These are phyloP conservation scores for Boletus semigastroideus DNA, from an alignment of 1,284 basidiomycete genomes.

Conservation along the genomic window DNA sequence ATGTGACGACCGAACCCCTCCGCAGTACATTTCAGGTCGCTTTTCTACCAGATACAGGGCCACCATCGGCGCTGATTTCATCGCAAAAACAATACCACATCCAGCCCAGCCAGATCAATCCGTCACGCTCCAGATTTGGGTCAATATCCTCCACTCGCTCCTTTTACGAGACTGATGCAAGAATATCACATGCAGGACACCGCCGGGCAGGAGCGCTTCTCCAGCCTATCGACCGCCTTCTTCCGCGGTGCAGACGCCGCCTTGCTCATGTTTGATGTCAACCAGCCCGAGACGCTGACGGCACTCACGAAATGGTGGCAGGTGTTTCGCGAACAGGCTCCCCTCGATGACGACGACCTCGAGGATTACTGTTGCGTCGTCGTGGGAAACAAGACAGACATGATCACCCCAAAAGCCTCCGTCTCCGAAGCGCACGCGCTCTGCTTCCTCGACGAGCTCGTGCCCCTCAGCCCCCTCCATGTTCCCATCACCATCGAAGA, in stretches of 20 bases:
- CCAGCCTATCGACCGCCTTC: constrained; percentile 75
- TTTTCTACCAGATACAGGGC: constrained; percentile 77
- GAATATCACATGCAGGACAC: constrained; percentile 51
- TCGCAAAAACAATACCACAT: constrained; percentile 68
- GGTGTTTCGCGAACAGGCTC: constrained; percentile 68
- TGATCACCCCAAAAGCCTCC: constrained; percentile 28
- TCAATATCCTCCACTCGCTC: constrained; percentile 34
- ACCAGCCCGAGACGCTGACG: constrained; percentile 55
- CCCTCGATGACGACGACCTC: constrained; percentile 60
- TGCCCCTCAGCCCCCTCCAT: constrained; percentile 41
- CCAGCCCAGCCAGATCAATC: constrained; percentile 50
- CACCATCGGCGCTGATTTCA: constrained; percentile 84
- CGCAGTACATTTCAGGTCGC: constrained; percentile 69
- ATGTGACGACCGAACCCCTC: background rate
- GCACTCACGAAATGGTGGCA: constrained; percentile 73
- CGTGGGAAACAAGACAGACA: constrained; percentile 80
- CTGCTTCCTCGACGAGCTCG: constrained; percentile 54
- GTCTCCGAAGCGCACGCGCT: constrained; percentile 40
- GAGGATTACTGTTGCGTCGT: constrained; percentile 70
- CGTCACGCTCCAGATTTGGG: constrained; percentile 79
- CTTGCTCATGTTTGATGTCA: constrained; percentile 79
- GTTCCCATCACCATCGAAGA: constrained; percentile 29
- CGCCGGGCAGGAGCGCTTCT: constrained; percentile 83
- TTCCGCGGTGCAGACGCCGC: constrained; percentile 81
- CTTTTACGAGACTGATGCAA: constrained; percentile 10